Percentiles rank a stretch among this genome's conserved stretches.
Evolutionary conservation across 169 alveolate species (phyloP).

Genomic region (Blepharisma undulans): DNA sequence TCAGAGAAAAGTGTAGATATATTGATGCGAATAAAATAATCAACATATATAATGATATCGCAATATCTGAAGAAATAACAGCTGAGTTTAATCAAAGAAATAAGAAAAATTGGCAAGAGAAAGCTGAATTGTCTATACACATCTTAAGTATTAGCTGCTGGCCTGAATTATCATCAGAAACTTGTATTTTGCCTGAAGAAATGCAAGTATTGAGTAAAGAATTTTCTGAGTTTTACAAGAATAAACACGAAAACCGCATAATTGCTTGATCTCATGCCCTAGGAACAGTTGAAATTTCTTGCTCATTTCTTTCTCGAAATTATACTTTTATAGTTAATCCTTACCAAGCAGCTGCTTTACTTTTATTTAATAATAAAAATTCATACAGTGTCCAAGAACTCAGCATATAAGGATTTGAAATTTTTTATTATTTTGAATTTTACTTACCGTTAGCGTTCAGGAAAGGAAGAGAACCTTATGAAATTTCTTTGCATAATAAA

Average conservation of each 20-base stretch:
- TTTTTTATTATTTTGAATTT: no score
- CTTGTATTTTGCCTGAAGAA: slow-evolving; percentile 58
- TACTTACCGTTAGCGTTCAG: no score
- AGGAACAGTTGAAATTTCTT: slow-evolving; percentile 40
- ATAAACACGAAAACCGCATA: slow-evolving; percentile 52
- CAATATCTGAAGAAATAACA: no score
- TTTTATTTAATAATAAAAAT: slow-evolving; percentile 45
- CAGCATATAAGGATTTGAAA: no score
- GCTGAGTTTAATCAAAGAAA: no score
- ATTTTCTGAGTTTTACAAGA: slow-evolving; percentile 49
- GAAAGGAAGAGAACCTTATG: no score
- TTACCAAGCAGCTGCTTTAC: slow-evolving; percentile 54
- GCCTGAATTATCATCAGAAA: slow-evolving; percentile 59
- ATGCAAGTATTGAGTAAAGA: slow-evolving; percentile 34
- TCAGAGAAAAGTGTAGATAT: no score
- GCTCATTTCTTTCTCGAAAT: slow-evolving; percentile 30
- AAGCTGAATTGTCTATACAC: no score
- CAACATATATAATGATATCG: no score
- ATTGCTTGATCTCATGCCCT: slow-evolving; percentile 47
- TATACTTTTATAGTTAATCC: slow-evolving; percentile 40
- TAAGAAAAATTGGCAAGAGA: no score
- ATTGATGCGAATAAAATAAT: no score
- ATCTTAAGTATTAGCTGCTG: slow-evolving; percentile 59
- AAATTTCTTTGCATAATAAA: no score
- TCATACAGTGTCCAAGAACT: slow-evolving; percentile 38